These are phyloP conservation scores for Botrytis cinerea DNA, from an alignment of 2,329 filamentous ascomycete genomes.

Conservation along the genomic window DNA sequence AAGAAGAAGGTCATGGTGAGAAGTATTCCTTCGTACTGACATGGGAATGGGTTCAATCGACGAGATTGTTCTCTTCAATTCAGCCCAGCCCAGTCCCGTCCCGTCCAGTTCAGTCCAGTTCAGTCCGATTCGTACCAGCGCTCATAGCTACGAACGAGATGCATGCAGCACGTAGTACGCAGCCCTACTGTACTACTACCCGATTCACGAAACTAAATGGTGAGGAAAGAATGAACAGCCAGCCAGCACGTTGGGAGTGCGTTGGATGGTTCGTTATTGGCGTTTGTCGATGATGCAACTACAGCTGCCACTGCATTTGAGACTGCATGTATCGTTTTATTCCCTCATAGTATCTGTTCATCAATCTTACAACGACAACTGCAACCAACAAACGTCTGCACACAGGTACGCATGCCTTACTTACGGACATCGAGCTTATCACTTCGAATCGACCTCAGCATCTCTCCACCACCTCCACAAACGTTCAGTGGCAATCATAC, in stretches of 20 bases:
- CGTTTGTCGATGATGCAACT: neutral
- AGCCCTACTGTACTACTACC: slow-evolving; percentile 8
- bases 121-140: neutral
- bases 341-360: neutral
- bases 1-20: neutral
- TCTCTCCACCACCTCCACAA: neutral
- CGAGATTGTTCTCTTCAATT: neutral
- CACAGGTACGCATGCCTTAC: neutral
- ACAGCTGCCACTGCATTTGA: neutral
- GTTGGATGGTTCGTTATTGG: neutral
- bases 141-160: neutral
- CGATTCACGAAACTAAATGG: neutral
- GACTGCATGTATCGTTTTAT: neutral
- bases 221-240: neutral
- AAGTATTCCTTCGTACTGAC: neutral
- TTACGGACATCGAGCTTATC: neutral
- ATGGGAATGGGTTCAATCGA: neutral
- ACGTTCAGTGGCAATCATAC: neutral
- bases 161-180: neutral
- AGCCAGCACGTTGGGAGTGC: neutral
- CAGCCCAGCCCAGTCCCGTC: neutral
- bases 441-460: neutral
- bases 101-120: neutral
- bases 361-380: neutral
- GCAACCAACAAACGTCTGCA: neutral